phyloP scores from a whole-genome alignment of 495 filamentous ascomycete genomes.

The Daldinia bambusicola region DNA sequence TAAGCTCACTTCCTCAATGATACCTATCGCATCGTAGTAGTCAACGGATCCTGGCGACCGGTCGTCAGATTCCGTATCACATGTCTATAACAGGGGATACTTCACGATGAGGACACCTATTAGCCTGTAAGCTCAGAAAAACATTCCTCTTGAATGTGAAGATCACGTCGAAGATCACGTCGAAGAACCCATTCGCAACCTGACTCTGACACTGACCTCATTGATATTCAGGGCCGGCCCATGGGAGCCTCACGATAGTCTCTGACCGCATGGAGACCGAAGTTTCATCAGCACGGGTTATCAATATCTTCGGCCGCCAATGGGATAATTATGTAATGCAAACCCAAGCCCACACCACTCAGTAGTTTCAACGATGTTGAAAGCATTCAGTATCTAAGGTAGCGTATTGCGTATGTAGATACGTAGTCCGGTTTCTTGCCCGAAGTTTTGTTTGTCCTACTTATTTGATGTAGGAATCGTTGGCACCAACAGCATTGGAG shows the following conservation, averaged over 20 bases:
- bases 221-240: conserved; percentile 23
- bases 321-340: conserved; percentile 7
- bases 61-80: conserved; percentile 37
- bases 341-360: conserved; percentile 21
- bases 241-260: conserved; percentile 22
- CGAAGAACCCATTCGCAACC: conserved; percentile 23
- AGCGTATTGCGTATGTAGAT: conserved; percentile 16
- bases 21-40: conserved; percentile 11
- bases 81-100: conserved; percentile 23
- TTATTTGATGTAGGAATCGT: conserved; percentile 11
- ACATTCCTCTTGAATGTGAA: conserved; percentile 40
- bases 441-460: conserved; percentile 16
- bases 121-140: conserved; percentile 26
- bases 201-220: conserved; percentile 23
- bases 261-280: conserved; percentile 23
- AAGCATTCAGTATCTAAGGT: conserved; percentile 8
- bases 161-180: conserved; percentile 42
- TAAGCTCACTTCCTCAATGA: conserved; percentile 32
- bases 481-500: conserved; percentile 15
- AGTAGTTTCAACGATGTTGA: conserved; percentile 19
- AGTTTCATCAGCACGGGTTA: conserved; percentile 9
- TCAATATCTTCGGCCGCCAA: conserved; percentile 17
- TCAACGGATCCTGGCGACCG: conserved; percentile 27
- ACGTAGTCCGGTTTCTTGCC: conserved; percentile 21
- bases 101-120: conserved; percentile 29